A percentile compares a stretch with the other conserved stretches of the same genome.
Conservation (phyloP, 83 land plant species). For the Picea abies region DNA sequence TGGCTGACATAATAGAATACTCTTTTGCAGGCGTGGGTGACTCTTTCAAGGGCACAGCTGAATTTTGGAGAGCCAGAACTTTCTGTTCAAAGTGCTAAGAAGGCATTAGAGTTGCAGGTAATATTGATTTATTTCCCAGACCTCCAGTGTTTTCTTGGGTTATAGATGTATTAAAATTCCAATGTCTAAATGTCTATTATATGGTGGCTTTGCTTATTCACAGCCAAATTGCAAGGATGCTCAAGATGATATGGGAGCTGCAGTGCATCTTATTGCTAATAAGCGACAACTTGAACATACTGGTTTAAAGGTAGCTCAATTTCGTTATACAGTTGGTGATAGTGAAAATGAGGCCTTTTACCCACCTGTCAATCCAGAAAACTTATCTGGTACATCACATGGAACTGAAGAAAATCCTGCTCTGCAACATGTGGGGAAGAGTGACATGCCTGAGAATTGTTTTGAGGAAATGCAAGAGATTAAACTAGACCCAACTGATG, state of each 20-base stretch:
- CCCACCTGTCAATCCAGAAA: neutral
- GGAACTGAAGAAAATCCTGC: neutral
- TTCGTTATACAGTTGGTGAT: constrained; percentile 52
- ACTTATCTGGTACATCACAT: neutral
- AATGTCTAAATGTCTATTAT: neutral
- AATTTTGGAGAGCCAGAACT: constrained; percentile 77
- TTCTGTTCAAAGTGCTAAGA: constrained; percentile 61
- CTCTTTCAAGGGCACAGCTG: constrained; percentile 71
- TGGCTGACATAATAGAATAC: neutral
- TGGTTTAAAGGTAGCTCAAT: constrained; percentile 28
- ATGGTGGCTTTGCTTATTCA: neutral
- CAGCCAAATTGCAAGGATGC: constrained; percentile 62
- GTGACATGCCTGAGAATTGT: no score
- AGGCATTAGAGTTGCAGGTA: constrained; percentile 55
- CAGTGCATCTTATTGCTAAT: constrained; percentile 48
- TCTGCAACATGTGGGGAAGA: neutral
- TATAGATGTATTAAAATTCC: neutral
- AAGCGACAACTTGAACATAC: constrained; percentile 45
- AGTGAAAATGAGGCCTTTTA: neutral
- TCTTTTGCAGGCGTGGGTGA: constrained; percentile 61
- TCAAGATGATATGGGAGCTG: constrained; percentile 45
- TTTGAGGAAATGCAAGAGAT: no score
- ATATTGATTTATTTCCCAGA: neutral
- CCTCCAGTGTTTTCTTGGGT: neutral
- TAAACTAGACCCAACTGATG: neutral